Conservation (phyloP, 2,329 filamentous ascomycete species). For the Aspergillus ustus region DNA sequence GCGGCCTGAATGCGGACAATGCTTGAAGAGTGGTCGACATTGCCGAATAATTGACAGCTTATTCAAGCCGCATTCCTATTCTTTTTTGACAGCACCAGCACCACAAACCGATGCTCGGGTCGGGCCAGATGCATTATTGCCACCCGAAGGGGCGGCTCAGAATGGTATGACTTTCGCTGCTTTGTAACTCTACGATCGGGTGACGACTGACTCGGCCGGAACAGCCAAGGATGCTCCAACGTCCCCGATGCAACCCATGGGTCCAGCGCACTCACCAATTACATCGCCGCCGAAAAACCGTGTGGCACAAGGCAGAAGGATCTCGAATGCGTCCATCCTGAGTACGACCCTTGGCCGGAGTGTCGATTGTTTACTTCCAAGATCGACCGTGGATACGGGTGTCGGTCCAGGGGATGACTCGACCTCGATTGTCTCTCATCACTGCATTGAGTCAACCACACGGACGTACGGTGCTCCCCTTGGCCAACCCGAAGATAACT, state of each 20-base stretch:
- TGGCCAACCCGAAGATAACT: neutral
- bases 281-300: neutral
- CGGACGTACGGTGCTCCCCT: neutral
- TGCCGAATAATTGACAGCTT: slow-evolving; percentile 27
- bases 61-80: slow-evolving; percentile 18
- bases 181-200: neutral
- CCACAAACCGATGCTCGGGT: neutral
- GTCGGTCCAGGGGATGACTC: neutral
- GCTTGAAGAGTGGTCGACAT: slow-evolving; percentile 20
- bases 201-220: neutral
- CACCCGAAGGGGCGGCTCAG: neutral
- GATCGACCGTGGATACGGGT: neutral
- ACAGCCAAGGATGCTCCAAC: neutral
- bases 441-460: neutral
- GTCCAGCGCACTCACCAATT: neutral
- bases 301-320: neutral
- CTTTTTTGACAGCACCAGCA: slow-evolving; percentile 1
- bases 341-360: neutral
- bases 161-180: neutral
- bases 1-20: slow-evolving; percentile 26
- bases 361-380: neutral
- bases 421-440: neutral
- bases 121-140: neutral
- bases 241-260: neutral
- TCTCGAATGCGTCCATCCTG: neutral